Evolutionary conservation across 176 grass and related monocot genomes (phyloP), one percentile per base, ranked within the genome.

Genomic region (Juncus effusus): DNA sequence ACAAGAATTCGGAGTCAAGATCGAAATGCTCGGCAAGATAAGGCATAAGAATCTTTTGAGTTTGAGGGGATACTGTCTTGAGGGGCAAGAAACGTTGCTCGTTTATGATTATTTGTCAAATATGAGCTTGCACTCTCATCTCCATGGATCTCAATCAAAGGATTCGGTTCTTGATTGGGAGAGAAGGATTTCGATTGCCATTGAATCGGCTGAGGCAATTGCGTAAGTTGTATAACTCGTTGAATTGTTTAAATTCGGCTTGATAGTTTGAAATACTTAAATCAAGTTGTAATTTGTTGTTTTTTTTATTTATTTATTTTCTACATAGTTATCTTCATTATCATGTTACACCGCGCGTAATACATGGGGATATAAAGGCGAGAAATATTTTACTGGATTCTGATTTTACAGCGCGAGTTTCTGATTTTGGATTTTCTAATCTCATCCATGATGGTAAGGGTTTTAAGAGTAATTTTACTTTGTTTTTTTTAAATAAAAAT

Each of bases 311-410:
- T 28, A 0, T 60, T 70, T n/a, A 2, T 16, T 60, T 3, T 14
- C 13, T 16, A 56, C 5, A 38, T 5, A 78, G 76, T 13, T 78
- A 71, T 78, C 76, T 78, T n/a, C 76, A 78, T 61, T 64, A 71
- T 36, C 42, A 41, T 45, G 65, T 56, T 60, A 70, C 58, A 10
- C 76, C 76, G 39, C 45, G n/a, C 40, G 62, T 78, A 51, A 70
- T 78, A 53, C 76, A 78, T 19, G 40, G 35, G 40, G 56, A 62
- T 40, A 71, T 78, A 37, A 78, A 69, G n/a, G 76, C 76, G 6
- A 78, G 76, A 55, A 78, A 78, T 40, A 60, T 78, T 9, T 62
- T 78, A 50, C 64, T 78, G 13, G 76, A 78, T 59, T 61, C 65
- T 3, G 76, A 70, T 3, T 78, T 78, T n/a, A 67, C 39, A 38